These are phyloP conservation scores for Suillus lakei DNA, from an alignment of 768 basidiomycete species.

Conservation along the genomic window DNA sequence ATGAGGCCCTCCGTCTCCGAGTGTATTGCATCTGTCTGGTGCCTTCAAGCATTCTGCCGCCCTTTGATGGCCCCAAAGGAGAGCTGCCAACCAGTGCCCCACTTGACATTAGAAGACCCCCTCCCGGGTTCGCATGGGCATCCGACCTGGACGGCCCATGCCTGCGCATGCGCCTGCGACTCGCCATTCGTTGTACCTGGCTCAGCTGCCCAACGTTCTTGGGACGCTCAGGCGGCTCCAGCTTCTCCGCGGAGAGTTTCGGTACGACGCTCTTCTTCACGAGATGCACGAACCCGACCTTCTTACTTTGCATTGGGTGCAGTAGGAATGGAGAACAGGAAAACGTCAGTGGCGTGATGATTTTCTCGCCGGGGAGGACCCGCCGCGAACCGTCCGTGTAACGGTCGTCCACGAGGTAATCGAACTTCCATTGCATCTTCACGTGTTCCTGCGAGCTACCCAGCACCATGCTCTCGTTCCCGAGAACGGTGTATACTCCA, in stretches of 20 bases:
- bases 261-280: conserved; percentile 70
- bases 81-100: conserved; percentile 15
- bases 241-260: conserved; percentile 68
- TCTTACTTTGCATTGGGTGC: conserved; percentile 66
- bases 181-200: conserved; percentile 1
- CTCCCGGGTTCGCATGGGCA: conserved; percentile 19
- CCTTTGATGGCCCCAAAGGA: conserved; percentile 11
- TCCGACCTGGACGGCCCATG: conserved; percentile 30
- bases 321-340: conserved; percentile 71
- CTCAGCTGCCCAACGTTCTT: conserved; percentile 3
- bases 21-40: conserved; percentile 18
- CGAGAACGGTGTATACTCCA: conserved; percentile 77
- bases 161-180: conserved; percentile 8
- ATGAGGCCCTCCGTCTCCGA: conserved; percentile 50
- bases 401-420: conserved; percentile 75
- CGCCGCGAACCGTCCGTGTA: conserved; percentile 49
- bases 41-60: conserved; percentile 7
- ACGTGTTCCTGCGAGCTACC: conserved; percentile 30
- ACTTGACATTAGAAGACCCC: conserved; percentile 2
- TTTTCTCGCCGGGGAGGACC: conserved; percentile 67
- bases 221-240: conserved; percentile 47
- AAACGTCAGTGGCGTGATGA: conserved; percentile 73
- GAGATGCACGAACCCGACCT: conserved; percentile 69
- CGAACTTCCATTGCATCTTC: conserved; percentile 75
- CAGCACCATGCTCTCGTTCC: conserved; percentile 52